A percentile compares a stretch with the other conserved stretches of the same genome.
phyloP scores from a whole-genome alignment of 352 stramenopile species.

The Phytophthora ohioensis region DNA sequence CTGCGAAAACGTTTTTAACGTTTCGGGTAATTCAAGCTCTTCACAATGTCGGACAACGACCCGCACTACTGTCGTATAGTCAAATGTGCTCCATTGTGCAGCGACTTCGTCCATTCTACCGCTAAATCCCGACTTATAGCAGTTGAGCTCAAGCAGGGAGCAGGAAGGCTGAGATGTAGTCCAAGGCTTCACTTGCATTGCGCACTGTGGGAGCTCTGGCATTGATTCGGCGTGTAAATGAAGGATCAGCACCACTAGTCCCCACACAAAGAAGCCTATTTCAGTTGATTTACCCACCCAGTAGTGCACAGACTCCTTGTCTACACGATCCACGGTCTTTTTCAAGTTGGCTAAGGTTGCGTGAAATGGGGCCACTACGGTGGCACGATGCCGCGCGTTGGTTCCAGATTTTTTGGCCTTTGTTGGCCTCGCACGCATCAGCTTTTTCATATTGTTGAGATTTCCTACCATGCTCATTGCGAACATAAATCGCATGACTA shows the following conservation, averaged over 20 bases:
- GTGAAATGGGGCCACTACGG: constrained; percentile 32
- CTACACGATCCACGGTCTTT: constrained; percentile 3
- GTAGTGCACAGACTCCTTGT: constrained; percentile 10
- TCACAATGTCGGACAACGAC: constrained; percentile 44
- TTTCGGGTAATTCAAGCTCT: constrained; percentile 37
- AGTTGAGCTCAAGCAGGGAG: constrained; percentile 51
- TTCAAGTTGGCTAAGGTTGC: constrained; percentile 17
- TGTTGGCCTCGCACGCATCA: constrained; percentile 26
- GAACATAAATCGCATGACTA: constrained; percentile 36
- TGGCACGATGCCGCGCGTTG: constrained; percentile 13
- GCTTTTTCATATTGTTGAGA: constrained; percentile 48
- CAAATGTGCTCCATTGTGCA: constrained; percentile 21
- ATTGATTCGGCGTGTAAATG: constrained; percentile 33
- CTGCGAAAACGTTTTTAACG: constrained; percentile 21
- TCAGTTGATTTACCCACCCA: constrained; percentile 26
- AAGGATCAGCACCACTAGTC: constrained; percentile 37
- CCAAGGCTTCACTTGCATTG: constrained; percentile 54
- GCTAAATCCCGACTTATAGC: constrained; percentile 19
- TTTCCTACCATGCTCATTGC: constrained; percentile 40
- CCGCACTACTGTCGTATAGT: constrained; percentile 29
- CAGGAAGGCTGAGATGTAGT: constrained; percentile 39
- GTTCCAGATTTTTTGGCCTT: not conserved
- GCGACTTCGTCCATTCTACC: constrained; percentile 16
- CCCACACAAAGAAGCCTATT: constrained; percentile 39
- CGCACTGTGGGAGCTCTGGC: constrained; percentile 26